These are phyloP conservation scores for Diversispora epigaea DNA, from an alignment of 192 early-diverging fungal species.

Conservation along the genomic window DNA sequence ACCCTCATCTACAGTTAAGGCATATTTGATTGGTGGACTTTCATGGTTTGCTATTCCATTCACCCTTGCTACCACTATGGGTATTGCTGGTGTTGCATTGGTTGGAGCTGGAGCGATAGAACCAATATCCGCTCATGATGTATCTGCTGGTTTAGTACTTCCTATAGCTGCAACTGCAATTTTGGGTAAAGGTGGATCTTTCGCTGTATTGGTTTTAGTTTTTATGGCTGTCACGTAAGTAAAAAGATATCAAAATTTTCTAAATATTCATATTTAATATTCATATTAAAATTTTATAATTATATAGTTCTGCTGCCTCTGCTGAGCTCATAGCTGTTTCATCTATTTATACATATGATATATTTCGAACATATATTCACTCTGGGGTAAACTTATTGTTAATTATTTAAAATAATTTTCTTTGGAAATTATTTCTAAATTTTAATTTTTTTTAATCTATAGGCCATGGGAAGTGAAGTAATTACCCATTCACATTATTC, in stretches of 20 bases:
- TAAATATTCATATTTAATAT: constrained; percentile 64
- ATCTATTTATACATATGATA: constrained; percentile 70
- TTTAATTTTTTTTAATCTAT: neutral
- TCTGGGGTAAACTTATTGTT: constrained; percentile 35
- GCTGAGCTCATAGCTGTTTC: constrained; percentile 76
- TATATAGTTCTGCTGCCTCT: constrained; percentile 55
- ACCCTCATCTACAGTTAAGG: constrained; percentile 67
- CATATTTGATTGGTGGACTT: constrained; percentile 72
- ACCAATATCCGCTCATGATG: too few relatives aligned
- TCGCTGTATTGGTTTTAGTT: constrained; percentile 64
- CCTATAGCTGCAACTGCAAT: constrained; percentile 65
- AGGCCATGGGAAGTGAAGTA: constrained; percentile 61
- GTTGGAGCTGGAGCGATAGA: constrained; percentile 38
- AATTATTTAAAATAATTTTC: neutral
- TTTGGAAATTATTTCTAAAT: neutral
- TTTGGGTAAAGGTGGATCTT: constrained; percentile 60
- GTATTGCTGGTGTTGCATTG: constrained; percentile 65
- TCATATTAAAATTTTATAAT: constrained; percentile 53
- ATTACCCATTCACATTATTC: constrained; percentile 53
- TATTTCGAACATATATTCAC: constrained; percentile 71
- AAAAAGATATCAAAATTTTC: constrained; percentile 66
- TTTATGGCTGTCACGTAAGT: constrained; percentile 78
- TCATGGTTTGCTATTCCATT: constrained; percentile 79
- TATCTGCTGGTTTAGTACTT: constrained; percentile 65
- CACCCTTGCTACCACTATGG: constrained; percentile 69